Conservation (phyloP, 305 asterid species). For the Rubia balearica region DNA sequence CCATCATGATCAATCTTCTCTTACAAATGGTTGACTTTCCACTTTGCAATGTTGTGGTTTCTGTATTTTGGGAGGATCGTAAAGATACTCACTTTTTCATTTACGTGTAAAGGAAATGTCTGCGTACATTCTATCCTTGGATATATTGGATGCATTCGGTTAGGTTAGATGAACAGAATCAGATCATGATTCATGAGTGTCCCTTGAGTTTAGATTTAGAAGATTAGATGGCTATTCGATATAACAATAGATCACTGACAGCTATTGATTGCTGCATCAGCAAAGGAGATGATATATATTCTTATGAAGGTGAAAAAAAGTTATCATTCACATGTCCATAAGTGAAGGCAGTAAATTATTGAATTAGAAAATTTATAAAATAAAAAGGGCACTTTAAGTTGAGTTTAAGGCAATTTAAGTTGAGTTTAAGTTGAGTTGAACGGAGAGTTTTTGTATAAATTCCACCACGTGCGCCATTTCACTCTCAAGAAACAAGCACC, state of each 20-base stretch:
- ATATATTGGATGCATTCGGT: neutral
- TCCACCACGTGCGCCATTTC: conserved; percentile 21
- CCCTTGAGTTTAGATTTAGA: conserved; percentile 2
- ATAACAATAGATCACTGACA: neutral
- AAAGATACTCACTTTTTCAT: no score
- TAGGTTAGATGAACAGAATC: neutral
- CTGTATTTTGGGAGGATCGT: no score
- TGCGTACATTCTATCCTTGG: neutral
- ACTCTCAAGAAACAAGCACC: conserved; percentile 10
- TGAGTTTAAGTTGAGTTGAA: neutral
- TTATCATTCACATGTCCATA: conserved; percentile 14
- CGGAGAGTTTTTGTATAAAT: conserved; percentile 23
- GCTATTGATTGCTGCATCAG: conserved; percentile 6
- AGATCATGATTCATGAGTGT: neutral
- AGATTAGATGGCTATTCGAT: neutral
- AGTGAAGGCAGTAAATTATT: conserved; percentile 17
- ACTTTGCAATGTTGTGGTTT: no score
- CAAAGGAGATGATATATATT: neutral
- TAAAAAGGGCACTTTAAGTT: conserved; percentile 8
- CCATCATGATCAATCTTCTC: neutral
- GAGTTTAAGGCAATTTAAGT: neutral
- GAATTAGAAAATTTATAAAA: neutral
- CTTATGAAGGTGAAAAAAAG: neutral
- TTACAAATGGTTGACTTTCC: neutral
- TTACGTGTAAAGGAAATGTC: no score